Conservation (phyloP, 495 filamentous ascomycete species). For the Annulohypoxylon moriforme region DNA sequence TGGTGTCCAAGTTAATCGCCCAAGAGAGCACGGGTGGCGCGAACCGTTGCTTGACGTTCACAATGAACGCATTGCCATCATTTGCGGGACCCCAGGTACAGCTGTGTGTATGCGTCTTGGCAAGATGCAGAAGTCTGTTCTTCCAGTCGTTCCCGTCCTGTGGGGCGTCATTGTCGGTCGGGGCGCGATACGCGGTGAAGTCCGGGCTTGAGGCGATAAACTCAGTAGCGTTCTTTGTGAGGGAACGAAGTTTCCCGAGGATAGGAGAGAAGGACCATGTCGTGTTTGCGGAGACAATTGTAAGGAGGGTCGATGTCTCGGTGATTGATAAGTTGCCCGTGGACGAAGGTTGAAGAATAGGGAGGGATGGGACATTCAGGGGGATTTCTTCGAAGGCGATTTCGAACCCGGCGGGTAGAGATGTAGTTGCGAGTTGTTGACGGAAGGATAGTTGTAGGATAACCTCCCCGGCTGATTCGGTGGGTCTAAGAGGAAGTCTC, state of each 20-base stretch:
- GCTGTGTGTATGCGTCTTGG: constrained; percentile 46
- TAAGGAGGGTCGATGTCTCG: constrained; percentile 39
- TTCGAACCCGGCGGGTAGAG: constrained; percentile 57
- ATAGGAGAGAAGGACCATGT: constrained; percentile 35
- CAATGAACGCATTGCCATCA: constrained; percentile 45
- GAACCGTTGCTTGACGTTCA: constrained; percentile 56
- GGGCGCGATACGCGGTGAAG: constrained; percentile 56
- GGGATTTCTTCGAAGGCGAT: constrained; percentile 62
- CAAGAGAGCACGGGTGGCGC: constrained; percentile 67
- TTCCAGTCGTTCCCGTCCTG: constrained; percentile 57
- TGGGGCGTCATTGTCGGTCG: constrained; percentile 70
- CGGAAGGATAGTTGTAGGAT: constrained; percentile 36
- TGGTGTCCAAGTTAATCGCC: constrained; percentile 62
- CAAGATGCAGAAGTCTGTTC: constrained; percentile 48
- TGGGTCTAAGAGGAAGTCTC: neutral
- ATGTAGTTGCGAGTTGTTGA: constrained; percentile 50
- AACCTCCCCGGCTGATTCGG: constrained; percentile 24
- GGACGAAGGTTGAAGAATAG: constrained; percentile 5
- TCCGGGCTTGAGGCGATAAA: constrained; percentile 37
- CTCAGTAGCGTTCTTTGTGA: constrained; percentile 40
- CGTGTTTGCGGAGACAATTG: constrained; percentile 31
- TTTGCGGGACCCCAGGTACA: constrained; percentile 46
- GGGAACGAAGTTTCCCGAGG: constrained; percentile 37
- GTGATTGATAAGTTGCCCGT: constrained; percentile 26
- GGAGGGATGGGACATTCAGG: constrained; percentile 9